Percentiles rank a stretch among this genome's conserved stretches.
Conservation (phyloP, 2,329 filamentous ascomycete genomes). For the Arthrobotrys musiformis region DNA sequence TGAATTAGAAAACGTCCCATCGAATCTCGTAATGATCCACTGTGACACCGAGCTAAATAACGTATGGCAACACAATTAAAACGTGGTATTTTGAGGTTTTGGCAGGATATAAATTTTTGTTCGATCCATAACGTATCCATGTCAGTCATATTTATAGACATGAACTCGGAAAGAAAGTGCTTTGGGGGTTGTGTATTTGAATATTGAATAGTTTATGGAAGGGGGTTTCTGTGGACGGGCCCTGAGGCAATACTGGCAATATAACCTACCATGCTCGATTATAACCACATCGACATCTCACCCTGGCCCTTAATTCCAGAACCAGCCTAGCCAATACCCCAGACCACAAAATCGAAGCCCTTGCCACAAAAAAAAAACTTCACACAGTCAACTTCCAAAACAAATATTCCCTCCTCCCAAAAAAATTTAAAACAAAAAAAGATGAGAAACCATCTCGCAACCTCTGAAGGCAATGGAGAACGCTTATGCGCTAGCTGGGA, state of each 20-base stretch:
- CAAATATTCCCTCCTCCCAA: not conserved
- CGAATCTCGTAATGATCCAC: not conserved
- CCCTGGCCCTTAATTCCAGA: conserved; percentile 1
- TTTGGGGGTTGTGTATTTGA: not conserved
- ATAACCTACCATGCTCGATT: no score
- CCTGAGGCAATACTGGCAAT: no score
- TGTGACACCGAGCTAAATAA: not conserved
- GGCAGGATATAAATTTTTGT: not conserved
- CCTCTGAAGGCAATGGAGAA: conserved; percentile 4
- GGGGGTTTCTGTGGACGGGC: no score
- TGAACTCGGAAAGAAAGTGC: not conserved
- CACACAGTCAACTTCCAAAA: not conserved
- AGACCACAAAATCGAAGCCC: not conserved
- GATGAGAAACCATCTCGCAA: not conserved
- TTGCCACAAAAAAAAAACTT: not conserved
- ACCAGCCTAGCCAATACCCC: conserved; percentile 8
- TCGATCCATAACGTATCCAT: no score
- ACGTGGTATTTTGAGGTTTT: not conserved
- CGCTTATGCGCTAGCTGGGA: conserved; percentile 58
- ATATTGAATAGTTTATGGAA: no score
- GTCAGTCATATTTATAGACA: no score
- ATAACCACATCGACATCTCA: no score
- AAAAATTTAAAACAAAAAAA: not conserved
- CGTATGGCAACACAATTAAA: not conserved
- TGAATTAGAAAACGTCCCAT: not conserved